Conservation (phyloP, 495 filamentous ascomycete species). For the Lindgomyces ingoldianus region DNA sequence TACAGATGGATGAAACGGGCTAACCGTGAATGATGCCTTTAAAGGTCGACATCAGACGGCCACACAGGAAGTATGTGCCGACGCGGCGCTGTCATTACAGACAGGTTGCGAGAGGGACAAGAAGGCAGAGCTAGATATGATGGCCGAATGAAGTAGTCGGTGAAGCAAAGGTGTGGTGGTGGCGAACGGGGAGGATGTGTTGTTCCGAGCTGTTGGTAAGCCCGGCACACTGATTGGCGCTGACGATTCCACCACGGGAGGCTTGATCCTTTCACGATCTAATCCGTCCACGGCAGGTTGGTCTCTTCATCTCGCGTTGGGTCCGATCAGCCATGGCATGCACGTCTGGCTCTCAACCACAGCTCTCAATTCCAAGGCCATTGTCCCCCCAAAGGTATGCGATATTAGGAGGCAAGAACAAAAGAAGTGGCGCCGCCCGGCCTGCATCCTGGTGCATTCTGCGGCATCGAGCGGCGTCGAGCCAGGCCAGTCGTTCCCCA, state of each 20-base stretch:
- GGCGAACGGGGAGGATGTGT: background rate
- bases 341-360: background rate
- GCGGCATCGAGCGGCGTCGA: background rate
- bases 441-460: too few relatives aligned
- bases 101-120: background rate
- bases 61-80: background rate
- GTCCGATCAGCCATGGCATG: too few relatives aligned
- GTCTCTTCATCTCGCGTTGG: too few relatives aligned
- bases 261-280: background rate
- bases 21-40: constrained; percentile 65
- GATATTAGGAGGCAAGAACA: background rate
- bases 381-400: background rate
- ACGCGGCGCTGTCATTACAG: background rate
- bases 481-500: constrained; percentile 4
- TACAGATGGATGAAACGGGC: constrained; percentile 18
- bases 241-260: background rate
- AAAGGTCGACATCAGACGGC: constrained; percentile 73
- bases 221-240: constrained; percentile 2
- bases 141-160: constrained; percentile 6
- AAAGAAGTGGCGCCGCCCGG: background rate
- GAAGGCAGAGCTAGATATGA: background rate
- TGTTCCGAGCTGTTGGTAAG: background rate
- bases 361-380: too few relatives aligned
- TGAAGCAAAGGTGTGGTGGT: background rate
- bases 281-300: background rate